Conservation (phyloP, 805 yeast species). For the Yarrowia phangngaensis region DNA sequence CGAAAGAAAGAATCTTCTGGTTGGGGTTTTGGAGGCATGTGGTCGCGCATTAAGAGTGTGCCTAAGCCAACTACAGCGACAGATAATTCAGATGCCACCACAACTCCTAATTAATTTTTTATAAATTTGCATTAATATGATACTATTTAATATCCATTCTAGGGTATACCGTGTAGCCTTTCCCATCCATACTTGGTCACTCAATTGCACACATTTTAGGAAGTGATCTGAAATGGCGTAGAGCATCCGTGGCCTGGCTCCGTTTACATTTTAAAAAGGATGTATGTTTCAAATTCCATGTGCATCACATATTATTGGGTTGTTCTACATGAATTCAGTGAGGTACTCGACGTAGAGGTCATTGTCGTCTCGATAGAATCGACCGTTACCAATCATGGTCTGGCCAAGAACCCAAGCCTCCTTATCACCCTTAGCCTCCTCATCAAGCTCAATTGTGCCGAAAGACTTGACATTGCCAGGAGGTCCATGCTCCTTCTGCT, state of each 20-base stretch:
- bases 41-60: conserved; percentile 12
- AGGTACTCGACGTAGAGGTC: conserved; percentile 55
- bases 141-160: too few relatives aligned
- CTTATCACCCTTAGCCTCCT: conserved; percentile 44
- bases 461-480: conserved; percentile 50
- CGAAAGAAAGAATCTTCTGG: conserved; percentile 16
- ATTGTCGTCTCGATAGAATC: conserved; percentile 49
- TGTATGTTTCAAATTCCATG: too few relatives aligned
- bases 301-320: not conserved
- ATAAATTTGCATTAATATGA: too few relatives aligned
- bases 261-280: too few relatives aligned
- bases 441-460: conserved; percentile 47
- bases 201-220: too few relatives aligned
- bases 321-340: conserved; percentile 6
- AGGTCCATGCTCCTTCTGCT: conserved; percentile 41
- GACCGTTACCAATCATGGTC: conserved; percentile 56
- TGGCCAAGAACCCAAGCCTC: conserved; percentile 48
- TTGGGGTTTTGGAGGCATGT: conserved; percentile 24
- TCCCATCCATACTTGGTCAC: too few relatives aligned
- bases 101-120: too few relatives aligned
- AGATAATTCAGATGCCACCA: too few relatives aligned
- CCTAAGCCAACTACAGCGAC: too few relatives aligned
- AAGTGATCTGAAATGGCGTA: too few relatives aligned
- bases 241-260: too few relatives aligned
- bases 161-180: too few relatives aligned